Percentiles rank a stretch among this genome's conserved stretches.
These are phyloP conservation scores for Fraxinus angustifolia DNA, from an alignment of 305 asterid genomes.

Conservation along the genomic window DNA sequence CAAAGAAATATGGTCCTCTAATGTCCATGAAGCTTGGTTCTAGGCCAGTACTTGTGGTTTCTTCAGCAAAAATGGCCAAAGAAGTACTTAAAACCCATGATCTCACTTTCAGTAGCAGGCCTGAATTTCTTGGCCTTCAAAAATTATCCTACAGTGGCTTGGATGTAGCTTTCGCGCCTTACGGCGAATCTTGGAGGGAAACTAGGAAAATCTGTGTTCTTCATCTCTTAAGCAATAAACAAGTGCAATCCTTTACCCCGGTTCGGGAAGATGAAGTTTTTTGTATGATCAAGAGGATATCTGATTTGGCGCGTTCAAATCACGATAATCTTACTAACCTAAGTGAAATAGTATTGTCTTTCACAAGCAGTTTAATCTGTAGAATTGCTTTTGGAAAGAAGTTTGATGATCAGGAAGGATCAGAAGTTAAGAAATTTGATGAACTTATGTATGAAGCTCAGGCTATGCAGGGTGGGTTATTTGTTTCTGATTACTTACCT, in stretches of 20 bases:
- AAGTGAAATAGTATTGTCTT: background rate
- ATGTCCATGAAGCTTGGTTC: slow-evolving; percentile 12
- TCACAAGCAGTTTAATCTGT: slow-evolving; percentile 22
- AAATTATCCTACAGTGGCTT: slow-evolving; percentile 16
- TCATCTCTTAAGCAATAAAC: slow-evolving; percentile 20
- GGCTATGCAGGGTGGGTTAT: slow-evolving; percentile 20
- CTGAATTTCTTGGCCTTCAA: background rate
- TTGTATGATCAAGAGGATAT: background rate
- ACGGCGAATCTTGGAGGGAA: slow-evolving; percentile 8
- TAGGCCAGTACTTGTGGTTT: background rate
- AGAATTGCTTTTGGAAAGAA: slow-evolving; percentile 43
- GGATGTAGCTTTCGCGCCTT: slow-evolving; percentile 16
- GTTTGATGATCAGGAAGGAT: slow-evolving; percentile 22
- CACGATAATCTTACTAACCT: background rate
- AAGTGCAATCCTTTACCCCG: slow-evolving; percentile 15
- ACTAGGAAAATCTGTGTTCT: slow-evolving; percentile 12
- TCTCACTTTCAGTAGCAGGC: slow-evolving; percentile 13
- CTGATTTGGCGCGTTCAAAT: background rate
- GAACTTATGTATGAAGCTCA: slow-evolving; percentile 34
- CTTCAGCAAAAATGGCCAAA: slow-evolving; percentile 18
- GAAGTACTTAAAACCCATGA: slow-evolving; percentile 20
- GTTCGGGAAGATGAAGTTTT: slow-evolving; percentile 21
- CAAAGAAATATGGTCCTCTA: slow-evolving; percentile 15
- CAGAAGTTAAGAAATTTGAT: slow-evolving; percentile 24
- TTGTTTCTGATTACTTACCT: slow-evolving; percentile 34